Evolutionary conservation across 1,284 basidiomycete genomes (phyloP), one percentile per base, ranked within the genome.

Genomic region (Fistulina hepatica): DNA sequence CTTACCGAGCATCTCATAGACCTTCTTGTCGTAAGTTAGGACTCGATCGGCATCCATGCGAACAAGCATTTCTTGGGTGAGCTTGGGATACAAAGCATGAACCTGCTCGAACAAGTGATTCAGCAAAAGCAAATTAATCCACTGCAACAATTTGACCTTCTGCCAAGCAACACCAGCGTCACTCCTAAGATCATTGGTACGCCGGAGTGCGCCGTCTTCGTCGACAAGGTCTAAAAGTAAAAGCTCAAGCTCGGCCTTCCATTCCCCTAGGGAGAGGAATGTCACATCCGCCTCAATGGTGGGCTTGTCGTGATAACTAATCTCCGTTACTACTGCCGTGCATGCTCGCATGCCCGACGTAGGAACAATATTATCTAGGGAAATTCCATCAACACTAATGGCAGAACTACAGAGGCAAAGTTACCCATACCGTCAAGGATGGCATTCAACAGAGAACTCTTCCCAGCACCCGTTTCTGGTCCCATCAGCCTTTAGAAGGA

Each of bases 301-400:
- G 24, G 54, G 50, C 50, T 73, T 68, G 20, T 58, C 54, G 44
- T 77, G 73, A 46, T 76, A 70, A 0, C 60, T 55, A 21, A 79
- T 67, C 46, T 75, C 73, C 0, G 75, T 79, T 1, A 76, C 73
- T n/a, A 76, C 73, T 5, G 74, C 73, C 4, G 73, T 77, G 45
- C 75, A 77, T n/a, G 76, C 74, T 47, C 71, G 61, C 72, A 76
- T 75, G 12, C 73, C 73, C 43, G 70, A 74, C 6, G 75, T 76
- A 2, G 75, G 74, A 12, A 78, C 73, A 37, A 78, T 65, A 43
- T 71, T 74, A 47, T 75, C 73, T 74, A 39, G 9, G 38, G 13
- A 34, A 21, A 32, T 17, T 48, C 10, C n/a, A 16, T 15, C 39
- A 13, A 30, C 30, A 23, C 32, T 13, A 36, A 30, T n/a, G 26